Conservation (phyloP, 768 basidiomycete species). For the Macrolepiota fuliginosa region DNA sequence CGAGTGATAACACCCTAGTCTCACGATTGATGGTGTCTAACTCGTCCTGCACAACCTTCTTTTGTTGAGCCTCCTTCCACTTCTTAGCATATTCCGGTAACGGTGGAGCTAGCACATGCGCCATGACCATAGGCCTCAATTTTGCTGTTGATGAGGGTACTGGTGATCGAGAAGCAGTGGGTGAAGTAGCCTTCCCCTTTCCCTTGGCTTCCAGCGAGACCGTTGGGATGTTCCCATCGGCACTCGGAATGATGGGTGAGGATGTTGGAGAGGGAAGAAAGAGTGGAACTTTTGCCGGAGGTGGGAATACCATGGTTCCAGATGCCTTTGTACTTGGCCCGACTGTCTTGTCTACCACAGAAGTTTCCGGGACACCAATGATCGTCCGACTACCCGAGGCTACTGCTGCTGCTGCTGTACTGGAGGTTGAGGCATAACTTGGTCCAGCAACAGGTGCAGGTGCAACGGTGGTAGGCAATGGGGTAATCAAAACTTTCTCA, state of each 20-base stretch:
- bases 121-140: not conserved
- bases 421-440: not conserved
- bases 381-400: not conserved
- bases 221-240: not conserved
- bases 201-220: not conserved
- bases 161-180: not conserved
- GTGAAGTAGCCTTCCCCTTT: not conserved
- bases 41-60: not conserved
- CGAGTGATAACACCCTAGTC: too few species aligned
- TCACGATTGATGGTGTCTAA: not conserved
- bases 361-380: not conserved
- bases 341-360: not conserved
- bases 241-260: slow-evolving; percentile 22
- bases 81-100: slow-evolving; percentile 5
- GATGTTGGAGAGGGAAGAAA: slow-evolving; percentile 47
- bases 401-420: not conserved
- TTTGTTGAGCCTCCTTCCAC: not conserved
- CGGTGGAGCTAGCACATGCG: slow-evolving; percentile 4
- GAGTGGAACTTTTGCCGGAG: slow-evolving; percentile 32
- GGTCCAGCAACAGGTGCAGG: not conserved
- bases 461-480: not conserved
- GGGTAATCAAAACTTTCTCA: not conserved
- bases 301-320: not conserved
- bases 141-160: not conserved
- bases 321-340: not conserved